Percentiles rank a stretch among this genome's conserved stretches.
Evolutionary conservation across 305 asterid genomes (phyloP).

Genomic region (Fraxinus velutina): DNA sequence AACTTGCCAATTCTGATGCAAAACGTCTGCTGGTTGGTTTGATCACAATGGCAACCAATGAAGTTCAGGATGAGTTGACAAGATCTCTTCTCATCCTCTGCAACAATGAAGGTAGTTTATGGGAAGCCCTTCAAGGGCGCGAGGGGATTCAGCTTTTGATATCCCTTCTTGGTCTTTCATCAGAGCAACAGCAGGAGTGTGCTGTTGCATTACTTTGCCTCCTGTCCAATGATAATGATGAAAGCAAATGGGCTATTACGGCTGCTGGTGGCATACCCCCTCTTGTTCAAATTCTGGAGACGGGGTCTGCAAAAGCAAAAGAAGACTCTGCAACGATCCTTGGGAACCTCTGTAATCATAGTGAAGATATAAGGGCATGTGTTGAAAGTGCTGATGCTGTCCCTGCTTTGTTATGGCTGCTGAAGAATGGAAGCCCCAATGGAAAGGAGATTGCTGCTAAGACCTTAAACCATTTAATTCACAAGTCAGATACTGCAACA

Average conservation of each 20-base stretch:
- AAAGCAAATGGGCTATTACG: constrained; percentile 99
- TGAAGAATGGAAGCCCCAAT: constrained; percentile 89
- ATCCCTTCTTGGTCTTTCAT: constrained; percentile 96
- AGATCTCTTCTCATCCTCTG: constrained; percentile 83
- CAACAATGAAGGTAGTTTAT: constrained; percentile 81
- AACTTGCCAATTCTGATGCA: constrained; percentile 89
- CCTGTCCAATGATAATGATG: constrained; percentile 85
- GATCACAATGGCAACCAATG: constrained; percentile 92
- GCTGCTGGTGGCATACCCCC: constrained; percentile 99
- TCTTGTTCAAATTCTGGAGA: constrained; percentile 95
- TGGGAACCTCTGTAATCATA: constrained; percentile 97
- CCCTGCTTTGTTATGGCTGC: constrained; percentile 94
- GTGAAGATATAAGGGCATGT: constrained; percentile 99
- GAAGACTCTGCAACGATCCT: constrained; percentile 97
- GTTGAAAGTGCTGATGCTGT: constrained; percentile 99
- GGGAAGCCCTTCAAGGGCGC: constrained; percentile 99
- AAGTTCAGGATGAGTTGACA: constrained; percentile 89
- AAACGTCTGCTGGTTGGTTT: constrained; percentile 88
- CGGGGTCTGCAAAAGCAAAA: constrained; percentile 93
- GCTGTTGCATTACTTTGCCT: constrained; percentile 96
- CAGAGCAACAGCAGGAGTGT: constrained; percentile 99
- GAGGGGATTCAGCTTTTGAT: constrained; percentile 96
- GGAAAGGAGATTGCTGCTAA: constrained; percentile 98
- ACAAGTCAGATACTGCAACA: constrained; percentile 97
- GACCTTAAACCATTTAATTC: constrained; percentile 95